Evolutionary conservation across 495 filamentous ascomycete species (phyloP).

Genomic region (Immersiella caudata): DNA sequence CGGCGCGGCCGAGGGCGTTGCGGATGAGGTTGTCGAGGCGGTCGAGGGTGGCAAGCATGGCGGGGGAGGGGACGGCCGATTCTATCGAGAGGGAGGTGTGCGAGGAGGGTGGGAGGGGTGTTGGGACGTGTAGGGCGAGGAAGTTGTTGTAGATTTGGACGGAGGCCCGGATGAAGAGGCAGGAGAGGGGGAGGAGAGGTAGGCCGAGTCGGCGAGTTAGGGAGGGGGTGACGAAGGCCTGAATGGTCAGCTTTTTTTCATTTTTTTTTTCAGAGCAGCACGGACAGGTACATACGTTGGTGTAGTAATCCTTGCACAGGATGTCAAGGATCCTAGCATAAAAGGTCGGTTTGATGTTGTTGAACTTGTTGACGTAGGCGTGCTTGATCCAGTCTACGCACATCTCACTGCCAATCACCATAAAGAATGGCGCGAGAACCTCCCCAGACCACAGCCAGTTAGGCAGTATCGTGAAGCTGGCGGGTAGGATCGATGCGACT

Average conservation of each 20-base stretch:
- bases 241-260: constrained; percentile 5
- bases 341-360: constrained; percentile 87
- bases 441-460: constrained; percentile 75
- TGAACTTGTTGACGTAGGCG: constrained; percentile 97
- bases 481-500: constrained; percentile 70
- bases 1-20: constrained; percentile 68
- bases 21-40: constrained; percentile 76
- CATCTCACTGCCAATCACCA: constrained; percentile 95
- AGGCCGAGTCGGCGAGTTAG: constrained; percentile 88
- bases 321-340: constrained; percentile 90
- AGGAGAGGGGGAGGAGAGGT: constrained; percentile 88
- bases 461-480: constrained; percentile 86
- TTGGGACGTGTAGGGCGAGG: constrained; percentile 78
- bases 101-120: constrained; percentile 70
- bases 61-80: constrained; percentile 60
- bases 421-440: constrained; percentile 84
- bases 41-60: constrained; percentile 70
- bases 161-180: constrained; percentile 91
- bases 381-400: constrained; percentile 98
- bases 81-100: constrained; percentile 61
- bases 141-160: constrained; percentile 99
- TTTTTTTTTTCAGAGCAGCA: too few relatives aligned
- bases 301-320: constrained; percentile 95
- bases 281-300: constrained; percentile 61
- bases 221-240: constrained; percentile 83